Conservation (phyloP, 1,284 basidiomycete genomes). For the Earliella scabrosa region DNA sequence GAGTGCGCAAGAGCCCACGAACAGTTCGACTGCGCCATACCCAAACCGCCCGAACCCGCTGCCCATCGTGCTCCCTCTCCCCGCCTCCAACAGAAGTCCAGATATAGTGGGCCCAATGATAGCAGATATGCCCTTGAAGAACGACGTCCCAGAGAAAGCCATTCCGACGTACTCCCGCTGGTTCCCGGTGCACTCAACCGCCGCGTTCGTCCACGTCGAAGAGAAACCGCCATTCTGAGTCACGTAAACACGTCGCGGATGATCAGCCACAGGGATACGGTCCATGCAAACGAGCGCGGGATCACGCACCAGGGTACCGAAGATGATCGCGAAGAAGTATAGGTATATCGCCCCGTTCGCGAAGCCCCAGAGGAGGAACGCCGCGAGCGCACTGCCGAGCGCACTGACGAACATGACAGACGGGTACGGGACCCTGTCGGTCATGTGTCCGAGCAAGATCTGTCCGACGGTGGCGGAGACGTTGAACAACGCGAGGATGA, state of each 20-base stretch:
- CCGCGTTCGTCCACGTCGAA: constrained; percentile 28
- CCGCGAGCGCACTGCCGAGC: constrained; percentile 27
- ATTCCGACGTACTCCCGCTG: constrained; percentile 28
- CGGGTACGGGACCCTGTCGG: constrained; percentile 30
- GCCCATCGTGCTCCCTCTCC: constrained; percentile 15
- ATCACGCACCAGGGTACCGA: constrained; percentile 30
- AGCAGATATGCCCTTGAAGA: constrained; percentile 28
- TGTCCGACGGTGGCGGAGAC: constrained; percentile 29
- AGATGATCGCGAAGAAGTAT: constrained; percentile 32
- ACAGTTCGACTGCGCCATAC: constrained; percentile 31
- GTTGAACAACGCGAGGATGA: constrained; percentile 33
- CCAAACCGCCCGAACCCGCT: constrained; percentile 27
- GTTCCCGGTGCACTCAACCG: constrained; percentile 27
- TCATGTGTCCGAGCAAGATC: constrained; percentile 31
- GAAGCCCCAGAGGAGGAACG: constrained; percentile 35
- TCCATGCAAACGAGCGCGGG: constrained; percentile 11
- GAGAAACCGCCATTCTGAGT: constrained; percentile 32
- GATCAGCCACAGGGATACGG: constrained; percentile 3
- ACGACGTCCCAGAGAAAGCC: constrained; percentile 24
- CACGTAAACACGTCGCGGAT: not conserved
- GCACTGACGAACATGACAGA: constrained; percentile 30
- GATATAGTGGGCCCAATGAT: constrained; percentile 31
- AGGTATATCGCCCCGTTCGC: constrained; percentile 27
- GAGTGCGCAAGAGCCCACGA: constrained; percentile 33
- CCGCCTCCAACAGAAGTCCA: constrained; percentile 25